These are phyloP conservation scores for Sabuloglossum arenarium DNA, from an alignment of 495 filamentous ascomycete genomes.

Conservation along the genomic window DNA sequence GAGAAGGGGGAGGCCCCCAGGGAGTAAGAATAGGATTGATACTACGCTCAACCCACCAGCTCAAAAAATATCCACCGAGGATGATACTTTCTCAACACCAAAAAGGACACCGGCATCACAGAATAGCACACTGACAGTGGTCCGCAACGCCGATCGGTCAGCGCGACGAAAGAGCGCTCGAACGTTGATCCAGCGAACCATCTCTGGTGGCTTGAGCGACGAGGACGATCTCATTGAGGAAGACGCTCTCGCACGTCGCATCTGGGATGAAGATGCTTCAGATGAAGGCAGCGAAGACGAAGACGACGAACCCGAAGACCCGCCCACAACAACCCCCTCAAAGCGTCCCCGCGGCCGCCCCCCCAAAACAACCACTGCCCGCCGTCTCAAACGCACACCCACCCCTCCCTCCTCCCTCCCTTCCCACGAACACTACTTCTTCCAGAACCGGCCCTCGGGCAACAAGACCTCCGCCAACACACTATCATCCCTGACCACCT, in stretches of 20 bases:
- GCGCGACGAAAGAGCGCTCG: slow-evolving; percentile 71
- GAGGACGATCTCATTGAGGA: slow-evolving; percentile 23
- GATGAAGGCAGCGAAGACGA: slow-evolving; percentile 16
- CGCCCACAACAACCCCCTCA: slow-evolving; percentile 21
- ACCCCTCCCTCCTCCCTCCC: slow-evolving; percentile 59
- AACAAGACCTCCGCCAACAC: slow-evolving; percentile 75
- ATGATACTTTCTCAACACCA: slow-evolving; percentile 4
- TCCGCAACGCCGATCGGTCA: slow-evolving; percentile 55
- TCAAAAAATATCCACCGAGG: too few relatives aligned
- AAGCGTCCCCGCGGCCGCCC: slow-evolving; percentile 38
- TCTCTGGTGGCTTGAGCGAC: slow-evolving; percentile 25
- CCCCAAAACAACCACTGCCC: too few relatives aligned
- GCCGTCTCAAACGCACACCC: slow-evolving; percentile 32
- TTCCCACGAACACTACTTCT: slow-evolving; percentile 81
- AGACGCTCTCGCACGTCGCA: slow-evolving; percentile 13
- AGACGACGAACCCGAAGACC: slow-evolving; percentile 13
- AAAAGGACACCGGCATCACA: neutral
- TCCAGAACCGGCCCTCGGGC: slow-evolving; percentile 64
- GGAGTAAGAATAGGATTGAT: slow-evolving; percentile 5
- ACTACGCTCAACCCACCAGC: too few relatives aligned
- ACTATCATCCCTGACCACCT: slow-evolving; percentile 48
- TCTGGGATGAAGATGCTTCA: slow-evolving; percentile 11
- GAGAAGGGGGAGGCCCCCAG: slow-evolving; percentile 5
- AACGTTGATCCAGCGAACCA: slow-evolving; percentile 42
- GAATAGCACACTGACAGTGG: slow-evolving; percentile 28